Conservation (phyloP, 225 moss, liverwort and hornwort genomes). For the Pseudoscleropodium purum region DNA sequence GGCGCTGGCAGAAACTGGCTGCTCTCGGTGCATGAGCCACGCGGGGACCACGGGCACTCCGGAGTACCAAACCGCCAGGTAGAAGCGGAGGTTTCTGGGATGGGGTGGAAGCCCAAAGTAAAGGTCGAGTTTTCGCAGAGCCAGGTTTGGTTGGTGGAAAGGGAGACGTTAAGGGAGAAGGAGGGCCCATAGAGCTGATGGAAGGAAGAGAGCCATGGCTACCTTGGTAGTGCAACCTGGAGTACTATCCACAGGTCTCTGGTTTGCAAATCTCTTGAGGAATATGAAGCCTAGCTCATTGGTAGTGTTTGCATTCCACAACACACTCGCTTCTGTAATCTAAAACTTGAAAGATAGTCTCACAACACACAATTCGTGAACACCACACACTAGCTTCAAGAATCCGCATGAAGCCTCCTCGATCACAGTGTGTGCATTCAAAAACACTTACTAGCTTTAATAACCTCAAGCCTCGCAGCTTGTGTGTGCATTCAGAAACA, state of each 20-base stretch:
- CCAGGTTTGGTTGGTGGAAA: conserved; percentile 15
- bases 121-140: conserved; percentile 23
- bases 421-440: too few species aligned
- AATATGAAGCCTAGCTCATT: not conserved
- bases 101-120: conserved; percentile 16
- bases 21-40: conserved; percentile 23
- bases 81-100: conserved; percentile 13
- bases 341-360: not conserved
- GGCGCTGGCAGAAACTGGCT: conserved; percentile 5
- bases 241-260: not conserved
- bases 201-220: not conserved
- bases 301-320: not conserved
- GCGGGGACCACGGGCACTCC: conserved; percentile 21
- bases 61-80: conserved; percentile 28
- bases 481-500: too few species aligned
- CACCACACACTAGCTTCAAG: too few species aligned
- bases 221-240: not conserved
- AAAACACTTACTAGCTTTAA: too few species aligned
- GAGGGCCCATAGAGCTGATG: not conserved
- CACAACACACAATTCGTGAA: too few species aligned
- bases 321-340: not conserved
- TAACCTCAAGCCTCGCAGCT: too few species aligned
- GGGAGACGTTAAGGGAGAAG: not conserved
- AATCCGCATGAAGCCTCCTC: too few species aligned
- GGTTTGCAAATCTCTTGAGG: not conserved